Percentiles rank a stretch among this genome's conserved stretches.
Conservation (phyloP, 306 rosid genomes). For the Glycine tomentella region DNA sequence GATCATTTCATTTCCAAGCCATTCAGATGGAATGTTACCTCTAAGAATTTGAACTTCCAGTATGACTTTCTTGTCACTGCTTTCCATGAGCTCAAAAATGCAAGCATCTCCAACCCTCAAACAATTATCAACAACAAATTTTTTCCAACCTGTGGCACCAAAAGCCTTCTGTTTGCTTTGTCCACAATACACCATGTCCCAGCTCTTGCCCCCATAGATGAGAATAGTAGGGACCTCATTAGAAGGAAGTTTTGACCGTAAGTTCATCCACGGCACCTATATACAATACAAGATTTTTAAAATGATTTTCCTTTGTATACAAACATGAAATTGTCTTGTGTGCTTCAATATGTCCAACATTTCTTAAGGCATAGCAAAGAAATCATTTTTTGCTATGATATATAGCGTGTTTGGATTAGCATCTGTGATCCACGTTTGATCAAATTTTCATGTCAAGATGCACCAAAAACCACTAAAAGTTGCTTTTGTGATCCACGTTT, state of each 20-base stretch:
- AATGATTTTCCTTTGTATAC: slow-evolving; percentile 1
- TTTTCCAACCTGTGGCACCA: slow-evolving; percentile 49
- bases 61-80: slow-evolving; percentile 37
- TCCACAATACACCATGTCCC: slow-evolving; percentile 53
- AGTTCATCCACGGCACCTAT: slow-evolving; percentile 29
- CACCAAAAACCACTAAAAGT: too few species aligned
- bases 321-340: slow-evolving; percentile 18
- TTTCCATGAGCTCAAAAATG: slow-evolving; percentile 63
- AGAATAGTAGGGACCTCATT: slow-evolving; percentile 44
- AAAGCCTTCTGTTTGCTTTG: slow-evolving; percentile 9
- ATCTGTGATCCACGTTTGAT: too few species aligned
- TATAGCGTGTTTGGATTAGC: neutral
- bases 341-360: neutral
- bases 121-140: slow-evolving; percentile 55
- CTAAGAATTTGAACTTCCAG: slow-evolving; percentile 73
- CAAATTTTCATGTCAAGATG: too few species aligned
- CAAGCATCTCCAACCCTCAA: slow-evolving; percentile 70
- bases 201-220: slow-evolving; percentile 49
- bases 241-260: slow-evolving; percentile 48
- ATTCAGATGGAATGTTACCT: slow-evolving; percentile 60
- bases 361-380: slow-evolving; percentile 17
- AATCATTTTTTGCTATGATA: neutral
- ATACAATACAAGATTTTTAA: slow-evolving; percentile 28
- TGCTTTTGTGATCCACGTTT: too few species aligned
- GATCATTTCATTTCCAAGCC: slow-evolving; percentile 34